phyloP scores from a whole-genome alignment of 495 filamentous ascomycete species.

The Trichocladium antarcticum region DNA sequence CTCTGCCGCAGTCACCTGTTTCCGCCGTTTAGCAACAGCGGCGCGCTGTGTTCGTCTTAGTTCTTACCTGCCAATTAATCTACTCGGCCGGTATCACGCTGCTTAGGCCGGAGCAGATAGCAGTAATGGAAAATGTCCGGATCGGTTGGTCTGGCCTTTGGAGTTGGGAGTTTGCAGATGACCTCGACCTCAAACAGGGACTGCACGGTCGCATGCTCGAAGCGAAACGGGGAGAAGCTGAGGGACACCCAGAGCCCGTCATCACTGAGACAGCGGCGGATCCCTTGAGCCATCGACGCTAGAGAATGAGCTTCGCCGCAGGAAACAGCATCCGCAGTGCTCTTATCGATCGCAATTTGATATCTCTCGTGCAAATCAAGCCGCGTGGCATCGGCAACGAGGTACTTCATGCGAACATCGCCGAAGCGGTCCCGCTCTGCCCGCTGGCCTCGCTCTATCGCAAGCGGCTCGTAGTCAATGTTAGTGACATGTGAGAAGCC shows the following conservation, averaged over 20 bases:
- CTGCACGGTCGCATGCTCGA: conserved; percentile 10
- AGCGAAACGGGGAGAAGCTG: conserved; percentile 31
- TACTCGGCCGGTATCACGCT: too few species aligned
- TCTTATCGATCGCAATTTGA: conserved; percentile 32
- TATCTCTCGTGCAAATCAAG: conserved; percentile 15
- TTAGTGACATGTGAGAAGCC: conserved; percentile 31
- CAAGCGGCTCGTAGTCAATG: conserved; percentile 34
- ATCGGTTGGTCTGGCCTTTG: conserved; percentile 25
- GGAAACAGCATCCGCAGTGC: conserved; percentile 33
- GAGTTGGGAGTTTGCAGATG: conserved; percentile 24
- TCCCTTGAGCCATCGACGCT: conserved; percentile 18
- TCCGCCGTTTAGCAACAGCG: too few species aligned
- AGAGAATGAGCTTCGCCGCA: conserved; percentile 26
- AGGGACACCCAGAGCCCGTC: conserved; percentile 32
- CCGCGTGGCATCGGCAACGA: conserved; percentile 27
- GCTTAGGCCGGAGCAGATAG: conserved; percentile 27
- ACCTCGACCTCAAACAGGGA: conserved; percentile 27
- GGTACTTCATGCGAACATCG: conserved; percentile 26
- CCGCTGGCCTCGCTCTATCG: conserved; percentile 25
- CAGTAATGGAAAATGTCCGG: conserved; percentile 31
- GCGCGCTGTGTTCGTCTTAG: too few species aligned
- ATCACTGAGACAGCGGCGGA: conserved; percentile 18
- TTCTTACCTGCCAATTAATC: too few species aligned
- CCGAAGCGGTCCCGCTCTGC: conserved; percentile 27
- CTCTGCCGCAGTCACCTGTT: too few species aligned